Evolutionary conservation across 2,329 filamentous ascomycete species (phyloP).

Genomic region (Thyridium curvatum): DNA sequence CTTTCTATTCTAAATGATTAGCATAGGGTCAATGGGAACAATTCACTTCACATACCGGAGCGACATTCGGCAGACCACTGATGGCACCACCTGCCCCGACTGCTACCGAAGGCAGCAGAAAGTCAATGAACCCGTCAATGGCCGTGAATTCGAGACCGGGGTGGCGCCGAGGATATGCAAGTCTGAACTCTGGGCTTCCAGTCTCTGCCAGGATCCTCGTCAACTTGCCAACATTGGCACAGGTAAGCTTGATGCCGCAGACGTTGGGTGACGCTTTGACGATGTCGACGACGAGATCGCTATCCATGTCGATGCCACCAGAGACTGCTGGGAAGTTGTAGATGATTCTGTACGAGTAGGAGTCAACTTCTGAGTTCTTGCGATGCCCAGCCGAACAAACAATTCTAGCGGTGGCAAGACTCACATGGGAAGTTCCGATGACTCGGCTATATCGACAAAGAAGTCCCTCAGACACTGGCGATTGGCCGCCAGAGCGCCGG

Average conservation of each 20-base stretch:
- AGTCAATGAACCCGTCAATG: conserved; percentile 19
- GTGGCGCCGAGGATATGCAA: conserved; percentile 4
- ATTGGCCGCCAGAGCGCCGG: conserved; percentile 22
- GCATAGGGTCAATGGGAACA: too few species aligned
- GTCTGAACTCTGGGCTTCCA: conserved; percentile 1
- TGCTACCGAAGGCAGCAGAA: conserved; percentile 16
- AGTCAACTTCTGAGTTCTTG: background rate
- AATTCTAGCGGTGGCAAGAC: too few species aligned
- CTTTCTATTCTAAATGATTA: conserved; percentile 1
- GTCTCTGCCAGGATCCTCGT: conserved; percentile 11
- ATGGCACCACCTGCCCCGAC: conserved; percentile 10
- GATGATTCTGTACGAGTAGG: conserved; percentile 7
- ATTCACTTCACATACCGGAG: conserved; percentile 2
- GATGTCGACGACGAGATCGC: conserved; percentile 12
- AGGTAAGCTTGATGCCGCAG: conserved; percentile 14
- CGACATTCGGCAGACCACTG: conserved; percentile 7
- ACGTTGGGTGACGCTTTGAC: conserved; percentile 12
- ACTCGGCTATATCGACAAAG: conserved; percentile 13
- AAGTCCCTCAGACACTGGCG: conserved; percentile 12
- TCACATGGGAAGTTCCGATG: conserved; percentile 13
- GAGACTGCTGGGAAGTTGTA: conserved; percentile 16
- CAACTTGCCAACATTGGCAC: conserved; percentile 14
- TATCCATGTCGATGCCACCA: conserved; percentile 14
- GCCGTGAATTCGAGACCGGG: conserved; percentile 9
- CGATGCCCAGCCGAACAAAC: too few species aligned